phyloP scores from a whole-genome alignment of 768 basidiomycete genomes.

The Termitomyces sp. region DNA sequence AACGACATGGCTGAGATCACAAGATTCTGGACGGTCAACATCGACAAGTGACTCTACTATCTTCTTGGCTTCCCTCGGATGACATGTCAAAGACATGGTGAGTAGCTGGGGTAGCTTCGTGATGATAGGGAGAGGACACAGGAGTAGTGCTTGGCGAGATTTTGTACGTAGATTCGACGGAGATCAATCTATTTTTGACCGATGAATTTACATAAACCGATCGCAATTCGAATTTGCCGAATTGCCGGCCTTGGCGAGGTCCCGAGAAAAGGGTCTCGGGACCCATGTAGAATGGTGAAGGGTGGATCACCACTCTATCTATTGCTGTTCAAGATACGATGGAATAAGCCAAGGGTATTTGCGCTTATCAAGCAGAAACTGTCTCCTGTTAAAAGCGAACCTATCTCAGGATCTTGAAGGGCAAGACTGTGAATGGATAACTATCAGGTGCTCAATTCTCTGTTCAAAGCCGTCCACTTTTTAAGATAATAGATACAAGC shows the following conservation, averaged over 20 bases:
- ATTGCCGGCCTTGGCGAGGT: background rate
- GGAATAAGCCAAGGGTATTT: background rate
- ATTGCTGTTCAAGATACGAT: background rate
- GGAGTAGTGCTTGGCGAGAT: background rate
- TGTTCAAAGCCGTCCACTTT: background rate
- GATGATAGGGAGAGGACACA: background rate
- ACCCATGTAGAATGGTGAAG: background rate
- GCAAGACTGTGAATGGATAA: too few species aligned
- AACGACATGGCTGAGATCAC: conserved; percentile 1
- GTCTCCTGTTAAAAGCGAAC: background rate
- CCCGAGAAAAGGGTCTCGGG: background rate
- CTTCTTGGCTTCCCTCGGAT: conserved; percentile 8
- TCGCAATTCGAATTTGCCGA: background rate
- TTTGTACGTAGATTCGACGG: background rate
- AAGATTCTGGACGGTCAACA: conserved; percentile 5
- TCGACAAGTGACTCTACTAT: conserved; percentile 10
- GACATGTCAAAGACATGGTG: conserved; percentile 6
- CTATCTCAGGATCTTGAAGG: background rate
- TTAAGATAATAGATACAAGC: background rate
- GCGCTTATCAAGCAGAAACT: background rate
- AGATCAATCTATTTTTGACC: background rate
- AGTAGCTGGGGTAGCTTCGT: background rate
- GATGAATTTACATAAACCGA: background rate
- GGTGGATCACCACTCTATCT: too few species aligned
- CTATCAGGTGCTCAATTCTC: background rate